A percentile compares a stretch with the other conserved stretches of the same genome.
phyloP scores from a whole-genome alignment of 306 rosid genomes.

The Prunus dulcis region DNA sequence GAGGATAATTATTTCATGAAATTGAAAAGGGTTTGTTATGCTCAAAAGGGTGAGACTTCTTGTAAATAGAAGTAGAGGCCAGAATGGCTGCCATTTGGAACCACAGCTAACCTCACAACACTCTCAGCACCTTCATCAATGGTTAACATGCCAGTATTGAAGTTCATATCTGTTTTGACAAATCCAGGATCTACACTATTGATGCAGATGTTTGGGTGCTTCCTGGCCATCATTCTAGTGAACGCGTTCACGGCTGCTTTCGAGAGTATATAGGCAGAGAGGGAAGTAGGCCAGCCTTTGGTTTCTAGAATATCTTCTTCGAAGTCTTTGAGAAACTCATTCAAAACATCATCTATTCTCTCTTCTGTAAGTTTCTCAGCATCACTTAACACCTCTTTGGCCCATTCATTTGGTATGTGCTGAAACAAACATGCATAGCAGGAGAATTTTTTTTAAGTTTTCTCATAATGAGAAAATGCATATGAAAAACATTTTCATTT shows the following conservation, averaged over 20 bases:
- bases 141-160: constrained; percentile 24
- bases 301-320: constrained; percentile 29
- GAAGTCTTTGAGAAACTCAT: constrained; percentile 30
- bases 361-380: constrained; percentile 40
- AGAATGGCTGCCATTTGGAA: constrained; percentile 28
- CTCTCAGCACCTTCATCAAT: constrained; percentile 44
- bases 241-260: constrained; percentile 38
- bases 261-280: constrained; percentile 31
- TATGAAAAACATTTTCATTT: no score
- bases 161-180: constrained; percentile 36
- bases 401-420: constrained; percentile 30
- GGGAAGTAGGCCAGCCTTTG: constrained; percentile 32
- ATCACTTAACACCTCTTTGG: constrained; percentile 31
- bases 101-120: constrained; percentile 40
- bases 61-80: constrained; percentile 28
- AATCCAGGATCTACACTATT: constrained; percentile 42
- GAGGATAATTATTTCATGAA: not conserved
- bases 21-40: not conserved
- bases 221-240: constrained; percentile 38
- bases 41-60: constrained; percentile 27
- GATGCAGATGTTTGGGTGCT: constrained; percentile 29
- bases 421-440: constrained; percentile 4
- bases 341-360: constrained; percentile 27
- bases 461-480: no score
- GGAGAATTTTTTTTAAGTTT: no score